These are phyloP conservation scores for Rhynchospora breviuscula DNA, from an alignment of 176 grass and related monocot genomes.

Conservation along the genomic window DNA sequence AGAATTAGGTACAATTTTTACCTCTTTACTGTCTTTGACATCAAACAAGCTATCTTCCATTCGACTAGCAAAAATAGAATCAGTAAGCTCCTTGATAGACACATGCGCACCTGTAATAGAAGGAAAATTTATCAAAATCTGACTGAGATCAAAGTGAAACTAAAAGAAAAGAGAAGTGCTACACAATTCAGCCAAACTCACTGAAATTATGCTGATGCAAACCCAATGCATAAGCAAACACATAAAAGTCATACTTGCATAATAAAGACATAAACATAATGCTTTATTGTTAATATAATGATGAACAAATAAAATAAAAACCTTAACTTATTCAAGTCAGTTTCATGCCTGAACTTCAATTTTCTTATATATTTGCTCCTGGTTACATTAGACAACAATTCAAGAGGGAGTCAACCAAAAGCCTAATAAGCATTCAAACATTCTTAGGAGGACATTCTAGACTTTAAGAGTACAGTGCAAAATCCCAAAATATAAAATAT, in stretches of 20 bases:
- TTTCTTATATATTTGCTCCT: no score
- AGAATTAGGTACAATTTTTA: neutral
- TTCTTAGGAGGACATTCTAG: neutral
- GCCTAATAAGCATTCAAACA: neutral
- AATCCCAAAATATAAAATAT: neutral
- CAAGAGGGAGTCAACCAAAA: neutral
- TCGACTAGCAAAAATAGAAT: constrained; percentile 69
- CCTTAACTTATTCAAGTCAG: no score
- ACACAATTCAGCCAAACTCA: no score
- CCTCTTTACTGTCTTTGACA: constrained; percentile 25
- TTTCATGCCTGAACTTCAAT: no score
- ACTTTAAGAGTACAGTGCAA: neutral
- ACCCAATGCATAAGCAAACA: no score
- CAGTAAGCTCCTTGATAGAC: constrained; percentile 46
- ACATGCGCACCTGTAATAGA: constrained; percentile 49
- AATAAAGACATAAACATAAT: no score
- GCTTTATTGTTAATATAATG: no score
- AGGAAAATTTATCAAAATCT: neutral
- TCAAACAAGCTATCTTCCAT: constrained; percentile 35
- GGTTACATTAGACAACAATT: no score
- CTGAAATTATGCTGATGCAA: no score
- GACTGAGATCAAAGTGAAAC: neutral
- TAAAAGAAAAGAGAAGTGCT: neutral
- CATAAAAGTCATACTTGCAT: no score
- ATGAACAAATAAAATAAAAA: no score